Evolutionary conservation across 2,329 filamentous ascomycete species (phyloP).

Genomic region (Coccinonectria pachysandricola): DNA sequence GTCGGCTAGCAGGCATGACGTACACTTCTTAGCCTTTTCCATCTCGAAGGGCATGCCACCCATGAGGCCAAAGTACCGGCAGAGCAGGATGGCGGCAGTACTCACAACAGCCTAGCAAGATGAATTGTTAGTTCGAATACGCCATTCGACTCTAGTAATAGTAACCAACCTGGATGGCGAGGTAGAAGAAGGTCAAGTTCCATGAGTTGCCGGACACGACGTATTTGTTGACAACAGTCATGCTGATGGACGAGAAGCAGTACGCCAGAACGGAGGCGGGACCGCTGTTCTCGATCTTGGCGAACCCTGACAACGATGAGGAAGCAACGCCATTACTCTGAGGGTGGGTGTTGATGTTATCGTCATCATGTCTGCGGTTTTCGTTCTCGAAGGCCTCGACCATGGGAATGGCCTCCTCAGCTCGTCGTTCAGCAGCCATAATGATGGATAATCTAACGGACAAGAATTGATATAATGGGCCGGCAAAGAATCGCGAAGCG

Average conservation of each 20-base stretch:
- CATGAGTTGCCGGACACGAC: conserved; percentile 83
- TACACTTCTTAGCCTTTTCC: conserved; percentile 89
- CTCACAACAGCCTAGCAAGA: conserved; percentile 69
- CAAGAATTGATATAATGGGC: too few species aligned
- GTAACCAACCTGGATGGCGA: conserved; percentile 81
- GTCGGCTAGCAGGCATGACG: too few species aligned
- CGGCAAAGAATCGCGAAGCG: too few species aligned
- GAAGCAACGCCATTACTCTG: too few species aligned
- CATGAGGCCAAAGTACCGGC: conserved; percentile 75
- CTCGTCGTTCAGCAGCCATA: too few species aligned
- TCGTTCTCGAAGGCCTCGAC: too few species aligned
- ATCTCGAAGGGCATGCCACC: conserved; percentile 72
- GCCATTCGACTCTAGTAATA: too few species aligned
- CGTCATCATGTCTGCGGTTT: too few species aligned
- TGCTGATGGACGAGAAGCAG: conserved; percentile 89
- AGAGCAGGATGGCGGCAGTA: conserved; percentile 68
- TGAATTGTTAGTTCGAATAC: conserved; percentile 5
- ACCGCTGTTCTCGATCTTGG: conserved; percentile 63
- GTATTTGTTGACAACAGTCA: conserved; percentile 99
- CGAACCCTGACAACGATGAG: too few species aligned
- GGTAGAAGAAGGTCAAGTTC: conserved; percentile 94
- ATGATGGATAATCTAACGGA: too few species aligned
- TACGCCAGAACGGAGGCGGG: conserved; percentile 76
- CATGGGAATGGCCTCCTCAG: too few species aligned
- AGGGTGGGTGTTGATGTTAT: too few species aligned